Conservation (phyloP, 345 rosid species). For the Camelina laxa region DNA sequence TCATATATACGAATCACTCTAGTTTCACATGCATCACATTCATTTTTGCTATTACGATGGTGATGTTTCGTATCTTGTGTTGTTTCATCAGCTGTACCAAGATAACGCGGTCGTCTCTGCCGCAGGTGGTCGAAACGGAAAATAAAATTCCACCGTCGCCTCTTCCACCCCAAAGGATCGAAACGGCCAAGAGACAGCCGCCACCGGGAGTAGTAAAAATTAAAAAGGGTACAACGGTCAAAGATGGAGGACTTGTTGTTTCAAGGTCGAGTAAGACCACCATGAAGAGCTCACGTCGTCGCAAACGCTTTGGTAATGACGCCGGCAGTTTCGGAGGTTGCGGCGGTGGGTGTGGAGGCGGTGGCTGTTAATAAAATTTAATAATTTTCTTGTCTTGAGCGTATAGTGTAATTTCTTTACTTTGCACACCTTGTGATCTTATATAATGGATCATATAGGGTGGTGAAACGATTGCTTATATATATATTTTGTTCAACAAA, state of each 20-base stretch:
- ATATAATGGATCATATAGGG: neutral
- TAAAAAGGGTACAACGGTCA: neutral
- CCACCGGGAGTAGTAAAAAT: neutral
- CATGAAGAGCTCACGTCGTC: neutral
- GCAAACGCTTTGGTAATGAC: neutral
- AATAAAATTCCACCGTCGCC: conserved; percentile 14
- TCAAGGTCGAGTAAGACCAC: conserved; percentile 4
- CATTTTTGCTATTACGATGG: conserved; percentile 20
- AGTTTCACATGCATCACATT: neutral
- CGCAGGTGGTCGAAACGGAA: conserved; percentile 3
- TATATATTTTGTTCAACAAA: too few relatives aligned
- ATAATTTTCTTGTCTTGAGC: neutral
- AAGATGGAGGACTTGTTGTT: conserved; percentile 17
- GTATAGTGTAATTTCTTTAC: neutral
- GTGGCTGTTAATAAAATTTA: conserved; percentile 1
- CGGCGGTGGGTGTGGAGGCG: conserved; percentile 39
- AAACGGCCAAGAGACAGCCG: conserved; percentile 20
- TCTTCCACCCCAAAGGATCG: conserved; percentile 5
- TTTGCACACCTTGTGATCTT: neutral
- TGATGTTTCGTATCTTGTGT: conserved; percentile 25
- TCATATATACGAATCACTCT: too few relatives aligned
- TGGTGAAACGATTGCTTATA: neutral
- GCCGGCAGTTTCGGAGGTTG: conserved; percentile 24
- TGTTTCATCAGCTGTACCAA: conserved; percentile 38
- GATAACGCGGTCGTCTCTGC: conserved; percentile 27